Conservation (phyloP, 306 rosid genomes). For the Sechiopsis laciniata region DNA sequence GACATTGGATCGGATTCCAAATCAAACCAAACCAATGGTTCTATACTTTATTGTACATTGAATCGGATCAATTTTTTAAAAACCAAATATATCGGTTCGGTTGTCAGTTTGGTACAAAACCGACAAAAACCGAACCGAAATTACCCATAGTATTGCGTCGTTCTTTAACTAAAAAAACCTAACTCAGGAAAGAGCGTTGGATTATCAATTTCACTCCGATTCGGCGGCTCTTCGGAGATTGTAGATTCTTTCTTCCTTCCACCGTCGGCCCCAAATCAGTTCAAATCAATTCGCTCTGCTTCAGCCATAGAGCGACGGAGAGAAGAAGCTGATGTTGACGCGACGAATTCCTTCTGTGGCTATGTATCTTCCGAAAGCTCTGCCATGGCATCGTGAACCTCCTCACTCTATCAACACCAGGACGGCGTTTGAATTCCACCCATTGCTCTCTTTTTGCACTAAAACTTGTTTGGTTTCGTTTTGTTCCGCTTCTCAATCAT, state of each 20-base stretch:
- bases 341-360: slow-evolving; percentile 54
- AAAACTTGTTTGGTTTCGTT: slow-evolving; percentile 24
- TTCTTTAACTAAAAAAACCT: too few relatives aligned
- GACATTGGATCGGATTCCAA: too few relatives aligned
- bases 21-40: too few relatives aligned
- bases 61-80: too few relatives aligned
- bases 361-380: slow-evolving; percentile 27
- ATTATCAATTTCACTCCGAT: neutral
- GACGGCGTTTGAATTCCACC: slow-evolving; percentile 23
- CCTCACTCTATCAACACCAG: slow-evolving; percentile 12
- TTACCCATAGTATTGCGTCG: too few relatives aligned
- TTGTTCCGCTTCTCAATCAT: slow-evolving; percentile 32
- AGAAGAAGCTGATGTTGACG: slow-evolving; percentile 34
- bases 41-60: too few relatives aligned
- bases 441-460: slow-evolving; percentile 23
- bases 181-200: neutral
- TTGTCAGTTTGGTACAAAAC: too few relatives aligned
- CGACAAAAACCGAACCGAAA: too few relatives aligned
- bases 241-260: neutral
- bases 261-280: neutral
- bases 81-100: too few relatives aligned
- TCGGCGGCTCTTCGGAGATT: neutral
- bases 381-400: slow-evolving; percentile 28
- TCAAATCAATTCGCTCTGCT: neutral
- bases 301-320: neutral